These are phyloP conservation scores for Durio zibethinus DNA, from an alignment of 345 rosid species.

Conservation along the genomic window DNA sequence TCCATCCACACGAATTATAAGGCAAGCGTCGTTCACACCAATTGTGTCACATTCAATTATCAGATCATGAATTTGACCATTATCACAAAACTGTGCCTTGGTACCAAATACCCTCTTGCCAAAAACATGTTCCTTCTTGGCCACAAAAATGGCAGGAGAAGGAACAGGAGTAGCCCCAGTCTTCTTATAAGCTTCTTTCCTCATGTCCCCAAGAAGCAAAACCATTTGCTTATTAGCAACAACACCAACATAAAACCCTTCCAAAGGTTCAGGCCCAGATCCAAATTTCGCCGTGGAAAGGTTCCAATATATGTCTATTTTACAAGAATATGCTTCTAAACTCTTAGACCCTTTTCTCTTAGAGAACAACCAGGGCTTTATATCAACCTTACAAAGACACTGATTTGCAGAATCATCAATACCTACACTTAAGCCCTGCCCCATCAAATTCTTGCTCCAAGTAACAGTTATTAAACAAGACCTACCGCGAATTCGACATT, in stretches of 20 bases:
- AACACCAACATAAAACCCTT: conserved; percentile 74
- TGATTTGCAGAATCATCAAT: conserved; percentile 73
- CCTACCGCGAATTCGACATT: conserved; percentile 60
- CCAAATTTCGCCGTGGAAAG: conserved; percentile 79
- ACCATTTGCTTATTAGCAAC: conserved; percentile 70
- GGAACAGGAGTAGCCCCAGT: conserved; percentile 40
- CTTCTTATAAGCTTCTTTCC: conserved; percentile 82
- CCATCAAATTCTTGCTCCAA: conserved; percentile 93
- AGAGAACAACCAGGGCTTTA: conserved; percentile 91
- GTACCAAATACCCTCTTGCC: conserved; percentile 69
- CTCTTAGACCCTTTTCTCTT: conserved; percentile 89
- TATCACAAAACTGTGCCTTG: conserved; percentile 66
- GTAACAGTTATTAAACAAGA: conserved; percentile 67
- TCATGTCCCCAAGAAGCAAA: conserved; percentile 88
- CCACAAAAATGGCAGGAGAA: conserved; percentile 47
- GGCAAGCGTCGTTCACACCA: conserved; percentile 58
- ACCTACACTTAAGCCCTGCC: conserved; percentile 73
- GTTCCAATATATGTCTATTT: conserved; percentile 79
- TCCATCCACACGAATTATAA: conserved; percentile 68
- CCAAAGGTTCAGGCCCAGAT: conserved; percentile 82
- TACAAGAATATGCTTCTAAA: conserved; percentile 65
- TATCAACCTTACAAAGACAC: conserved; percentile 84
- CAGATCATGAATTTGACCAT: conserved; percentile 63
- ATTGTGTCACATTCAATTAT: conserved; percentile 62
- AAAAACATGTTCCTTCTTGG: conserved; percentile 77